Base-by-base conservation (phyloP, 768 basidiomycete species). In the Sporobolomyces phaffii region DNA sequence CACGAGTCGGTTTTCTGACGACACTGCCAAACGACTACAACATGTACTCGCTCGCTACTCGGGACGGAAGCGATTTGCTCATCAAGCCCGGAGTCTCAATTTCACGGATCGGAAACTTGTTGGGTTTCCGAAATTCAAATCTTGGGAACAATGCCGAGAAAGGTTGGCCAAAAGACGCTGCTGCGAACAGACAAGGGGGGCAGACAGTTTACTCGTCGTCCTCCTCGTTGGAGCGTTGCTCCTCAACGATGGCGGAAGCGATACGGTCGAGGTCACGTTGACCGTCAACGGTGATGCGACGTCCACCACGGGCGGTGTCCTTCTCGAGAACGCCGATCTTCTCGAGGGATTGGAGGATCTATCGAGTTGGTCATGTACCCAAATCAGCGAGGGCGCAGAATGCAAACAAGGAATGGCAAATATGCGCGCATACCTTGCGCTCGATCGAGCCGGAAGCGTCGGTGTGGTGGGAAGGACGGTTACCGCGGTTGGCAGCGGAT, bases 291-390 rank as follows among this genome's bases (percentile, higher is more conserved):
- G 67, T 40, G 51, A 60, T 60, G 62, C 57, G 62, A 76, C 96
- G 86, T 69, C 94, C 94, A 74, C 94, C 96, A 43, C 73, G 70
- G 77, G 93, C 91, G 48, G 88, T 86, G 67, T 88, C 85, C 80
- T 87, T 84, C 82, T 98, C 96, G 75, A 98, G 83, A 65, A 98
- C 96, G 76, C 93, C 93, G 77, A 99, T 97, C 84, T 94, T 96
- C 84, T 97, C 94, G 74, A 98, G 83, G 50, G 91, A 86, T 81
- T 99, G 94, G 81, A 93, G 91, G 40, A 62, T 58, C 56, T 44
- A 20, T 48, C 24, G 26, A 43, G n/a, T 20, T 10, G 11, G 48
- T 48, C 24, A 49, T 87, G 26, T 36, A 53, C 44, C 18, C 18
- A 33, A 58, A 31, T 29, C 49, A 50, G 51, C 53, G 33, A n/a